Evolutionary conservation across 2,329 filamentous ascomycete genomes (phyloP), one percentile per base, ranked within the genome.

Genomic region (Ophiostoma ips): DNA sequence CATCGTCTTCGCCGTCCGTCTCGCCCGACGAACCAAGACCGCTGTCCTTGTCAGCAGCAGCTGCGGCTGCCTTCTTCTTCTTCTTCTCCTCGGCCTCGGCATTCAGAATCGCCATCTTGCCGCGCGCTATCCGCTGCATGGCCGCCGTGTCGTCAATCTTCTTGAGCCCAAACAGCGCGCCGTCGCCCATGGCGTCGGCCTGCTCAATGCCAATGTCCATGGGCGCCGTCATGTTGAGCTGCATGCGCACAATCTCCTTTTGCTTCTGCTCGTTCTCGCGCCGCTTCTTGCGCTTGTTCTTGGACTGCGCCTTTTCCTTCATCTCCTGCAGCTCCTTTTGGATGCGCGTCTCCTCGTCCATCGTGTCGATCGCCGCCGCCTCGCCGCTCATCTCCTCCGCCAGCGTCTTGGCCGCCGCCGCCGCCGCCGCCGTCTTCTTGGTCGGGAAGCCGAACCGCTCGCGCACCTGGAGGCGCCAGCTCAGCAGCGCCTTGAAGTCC

Each of bases 181-280:
- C 85, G 38, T 87, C 81, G 21, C 87, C 89, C 46, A 77, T 71
- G 0, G 86, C 84, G 0, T 87, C 87, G 21, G 77, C 69, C 65
- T 92, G 87, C 62, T 95, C 92, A 68, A 94, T 77, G 60, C 92
- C 92, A 55, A 98, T 95, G 56, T 98, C 92, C 73, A 87, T 92
- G 8, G 92, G 92, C 1, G 88, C 85, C 2, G 83, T 83, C 92
- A 98, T 98, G 68, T 95, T 83, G 71, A 98, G 80, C 66, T 98
- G 92, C 83, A 98, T 84, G 33, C 92, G 81, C n/a, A 94, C 75
- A 53, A 96, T 87, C 56, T 96, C 92, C 58, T 86, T 92, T 58
- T 92, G 86, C 66, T 94, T 96, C 64, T 81, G 81, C 65, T 98
- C 92, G 57, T 98, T 98, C 53, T 94, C 88, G 59, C 76, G 85